Evolutionary conservation across 2,329 filamentous ascomycete species (phyloP), one percentile per base, ranked within the genome.

Genomic region (Alternaria novae-zelandiae): DNA sequence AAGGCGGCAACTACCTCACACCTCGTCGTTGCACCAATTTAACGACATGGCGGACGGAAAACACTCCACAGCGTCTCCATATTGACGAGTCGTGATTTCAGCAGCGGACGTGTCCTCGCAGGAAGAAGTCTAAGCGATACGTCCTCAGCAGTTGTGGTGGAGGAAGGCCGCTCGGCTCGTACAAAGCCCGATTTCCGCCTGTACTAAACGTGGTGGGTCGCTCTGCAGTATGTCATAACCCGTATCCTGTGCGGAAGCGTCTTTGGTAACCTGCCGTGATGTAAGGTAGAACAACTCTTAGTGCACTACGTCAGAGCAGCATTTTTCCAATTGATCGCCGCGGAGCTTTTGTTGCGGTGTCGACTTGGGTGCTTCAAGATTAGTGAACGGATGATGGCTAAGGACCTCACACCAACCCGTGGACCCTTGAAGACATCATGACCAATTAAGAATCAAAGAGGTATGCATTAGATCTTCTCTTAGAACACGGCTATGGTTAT

Each of bases 91-190:
- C 26, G 49, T 46, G 30, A 44, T 54, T 45, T 6, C 28, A 54
- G 26, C 20, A 10, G 50, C 36, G 53, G 63, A 65, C 64, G 61
- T 64, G 64, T 57, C 64, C 64, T 50, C 12, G 55, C 51, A 63
- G 55, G 20, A 50, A 25, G 41, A 30, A 17, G 5, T 23, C 46
- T 61, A 63, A 63, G 55, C 59, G 63, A 63, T 59, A 56, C 54
- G 59, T 55, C 28, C 36, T 55, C 12, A 23, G 32, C 17, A 51
- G 17, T 23, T 23, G 28, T 25, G 9, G 59, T 56, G 63, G 63
- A 61, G 54, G 50, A 46, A 46, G 44, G 21, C 23, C 45, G 43
- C 46, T 56, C 62, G 58, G 47, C 55, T 49, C 46, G 30, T 49
- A 23, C 54, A 54, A 28, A 21, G 21, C 51, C 61, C 64, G 61